Conservation (phyloP, 2,329 filamentous ascomycete species). For the Waltergamsia citrina region DNA sequence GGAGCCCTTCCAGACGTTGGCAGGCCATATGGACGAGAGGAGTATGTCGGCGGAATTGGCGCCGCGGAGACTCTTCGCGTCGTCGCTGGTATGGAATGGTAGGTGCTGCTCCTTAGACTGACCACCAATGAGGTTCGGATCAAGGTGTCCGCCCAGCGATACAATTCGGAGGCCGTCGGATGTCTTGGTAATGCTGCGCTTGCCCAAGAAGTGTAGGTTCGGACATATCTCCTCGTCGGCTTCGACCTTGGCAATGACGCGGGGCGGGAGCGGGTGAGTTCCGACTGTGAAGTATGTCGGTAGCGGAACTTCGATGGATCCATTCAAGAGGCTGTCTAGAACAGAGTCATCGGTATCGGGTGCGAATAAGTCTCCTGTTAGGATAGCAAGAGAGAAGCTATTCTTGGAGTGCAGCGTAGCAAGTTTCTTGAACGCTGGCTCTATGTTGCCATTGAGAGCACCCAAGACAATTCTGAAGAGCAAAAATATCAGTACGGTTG, state of each 20-base stretch:
- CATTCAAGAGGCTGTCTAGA: slow-evolving; percentile 57
- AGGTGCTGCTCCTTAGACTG: slow-evolving; percentile 63
- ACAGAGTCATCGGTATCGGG: slow-evolving; percentile 46
- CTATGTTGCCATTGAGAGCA: slow-evolving; percentile 69
- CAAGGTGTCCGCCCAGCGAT: slow-evolving; percentile 68
- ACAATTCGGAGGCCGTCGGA: slow-evolving; percentile 83
- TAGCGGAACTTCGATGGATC: slow-evolving; percentile 65
- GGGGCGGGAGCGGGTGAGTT: slow-evolving; percentile 57
- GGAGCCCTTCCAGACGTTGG: slow-evolving; percentile 60
- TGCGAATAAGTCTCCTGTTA: slow-evolving; percentile 76
- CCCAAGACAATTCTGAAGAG: slow-evolving; percentile 65
- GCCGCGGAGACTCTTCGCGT: slow-evolving; percentile 66
- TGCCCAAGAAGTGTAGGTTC: slow-evolving; percentile 87
- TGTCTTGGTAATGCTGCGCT: slow-evolving; percentile 80
- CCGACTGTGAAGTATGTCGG: slow-evolving; percentile 89
- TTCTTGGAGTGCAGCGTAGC: slow-evolving; percentile 77
- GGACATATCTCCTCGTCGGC: slow-evolving; percentile 67
- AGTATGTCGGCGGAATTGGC: slow-evolving; percentile 78
- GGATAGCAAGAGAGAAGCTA: slow-evolving; percentile 73
- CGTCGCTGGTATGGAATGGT: slow-evolving; percentile 68
- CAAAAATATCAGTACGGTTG: slow-evolving; percentile 3
- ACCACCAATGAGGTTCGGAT: slow-evolving; percentile 49
- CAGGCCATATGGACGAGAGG: slow-evolving; percentile 80
- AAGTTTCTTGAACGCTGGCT: slow-evolving; percentile 70
- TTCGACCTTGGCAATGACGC: slow-evolving; percentile 64